Evolutionary conservation across 768 basidiomycete genomes (phyloP).

Genomic region (Hydnomerulius pinastri): DNA sequence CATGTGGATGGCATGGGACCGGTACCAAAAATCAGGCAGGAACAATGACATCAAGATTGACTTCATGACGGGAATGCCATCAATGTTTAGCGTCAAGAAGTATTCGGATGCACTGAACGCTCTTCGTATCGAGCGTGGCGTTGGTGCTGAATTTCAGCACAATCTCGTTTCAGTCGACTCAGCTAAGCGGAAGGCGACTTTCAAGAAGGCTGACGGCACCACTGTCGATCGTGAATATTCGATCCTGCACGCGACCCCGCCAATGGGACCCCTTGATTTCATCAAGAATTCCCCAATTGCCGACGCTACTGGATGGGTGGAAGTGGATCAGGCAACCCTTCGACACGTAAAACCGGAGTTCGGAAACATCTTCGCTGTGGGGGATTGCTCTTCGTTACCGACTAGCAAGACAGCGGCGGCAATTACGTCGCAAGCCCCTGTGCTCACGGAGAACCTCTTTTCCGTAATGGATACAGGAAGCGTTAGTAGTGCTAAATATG

Average conservation of each 20-base stretch:
- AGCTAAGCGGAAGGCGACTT: constrained; percentile 75
- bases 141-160: constrained; percentile 81
- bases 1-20: constrained; percentile 97
- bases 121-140: constrained; percentile 74
- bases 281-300: constrained; percentile 78
- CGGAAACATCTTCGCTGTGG: constrained; percentile 84
- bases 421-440: constrained; percentile 87
- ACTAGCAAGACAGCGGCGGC: constrained; percentile 97
- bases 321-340: constrained; percentile 78
- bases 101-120: constrained; percentile 86
- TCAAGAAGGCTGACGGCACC: constrained; percentile 75
- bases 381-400: constrained; percentile 91
- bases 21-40: constrained; percentile 63
- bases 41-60: constrained; percentile 60
- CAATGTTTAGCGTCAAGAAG: constrained; percentile 97
- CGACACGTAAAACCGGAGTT: constrained; percentile 81
- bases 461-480: constrained; percentile 73
- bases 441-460: constrained; percentile 87
- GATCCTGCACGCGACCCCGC: constrained; percentile 84
- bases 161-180: constrained; percentile 79
- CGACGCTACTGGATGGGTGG: constrained; percentile 87
- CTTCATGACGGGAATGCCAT: constrained; percentile 89
- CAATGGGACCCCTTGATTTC: constrained; percentile 85
- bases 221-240: constrained; percentile 76
- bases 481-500: constrained; percentile 69